Evolutionary conservation across 352 stramenopile species (phyloP), one percentile per base, ranked within the genome.

Genomic region (Globisporangium cederbergense): DNA sequence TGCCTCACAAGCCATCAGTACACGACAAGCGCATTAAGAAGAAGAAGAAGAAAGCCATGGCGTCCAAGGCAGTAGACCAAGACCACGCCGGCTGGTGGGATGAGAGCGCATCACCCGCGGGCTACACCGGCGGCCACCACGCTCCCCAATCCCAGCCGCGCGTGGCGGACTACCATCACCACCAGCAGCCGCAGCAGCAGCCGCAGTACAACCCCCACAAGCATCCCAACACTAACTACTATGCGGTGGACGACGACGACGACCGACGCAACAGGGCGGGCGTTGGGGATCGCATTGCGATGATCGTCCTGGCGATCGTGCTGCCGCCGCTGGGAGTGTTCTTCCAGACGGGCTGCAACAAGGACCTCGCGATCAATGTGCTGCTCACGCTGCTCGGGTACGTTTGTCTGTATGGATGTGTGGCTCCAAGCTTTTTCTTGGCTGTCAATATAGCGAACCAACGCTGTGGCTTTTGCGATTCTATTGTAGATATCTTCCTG

Each of bases 321-420:
- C 45, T 76, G 56, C 36, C 73, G 28, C 73, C 73, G 2, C 25
- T 79, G 8, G 73, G 73, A 14, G 73, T 79, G 4, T 79, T 75
- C 46, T 77, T 79, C 70, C 73, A 79, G 55, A 62, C 69, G 14
- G 73, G 73, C 53, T 79, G 73, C 61, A 77, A 43, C 3, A 70
- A 65, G 14, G 73, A 79, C 58, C 68, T 90, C n/a, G 75, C 75
- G 40, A 88, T 90, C 63, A 90, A 90, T 73, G 72, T 84, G 18
- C 66, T 90, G 68, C 77, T 90, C 61, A 90, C 78, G 16, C 18
- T 87, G 4, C 70, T 88, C 30, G 75, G 77, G 77, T 88, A 68
- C 14, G 36, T 42, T 11, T 42, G 9, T 60, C 8, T 57, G 6
- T 18, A 34, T 14, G 22, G 6, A 4, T 40, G 50, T 6, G 36